Percentiles rank a stretch among this genome's conserved stretches.
phyloP scores from a whole-genome alignment of 192 early-diverging fungal species.

The Coemansia sp. region DNA sequence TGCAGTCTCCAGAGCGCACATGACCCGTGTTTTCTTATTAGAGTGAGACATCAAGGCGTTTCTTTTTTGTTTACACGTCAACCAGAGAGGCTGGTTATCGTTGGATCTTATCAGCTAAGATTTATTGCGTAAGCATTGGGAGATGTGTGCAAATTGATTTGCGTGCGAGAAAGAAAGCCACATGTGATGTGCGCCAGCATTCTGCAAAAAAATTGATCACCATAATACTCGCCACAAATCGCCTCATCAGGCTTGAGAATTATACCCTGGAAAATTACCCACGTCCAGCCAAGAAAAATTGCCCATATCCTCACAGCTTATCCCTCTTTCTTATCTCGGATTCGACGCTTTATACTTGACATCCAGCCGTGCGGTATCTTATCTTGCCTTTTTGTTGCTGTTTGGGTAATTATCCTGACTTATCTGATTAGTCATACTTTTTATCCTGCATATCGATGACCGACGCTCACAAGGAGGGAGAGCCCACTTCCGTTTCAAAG shows the following conservation, averaged over 20 bases:
- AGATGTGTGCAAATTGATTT: too few relatives aligned
- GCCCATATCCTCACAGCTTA: too few relatives aligned
- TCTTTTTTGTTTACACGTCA: too few relatives aligned
- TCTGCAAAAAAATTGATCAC: neutral
- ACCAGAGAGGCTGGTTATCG: too few relatives aligned
- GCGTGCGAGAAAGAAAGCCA: neutral
- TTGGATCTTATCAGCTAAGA: neutral
- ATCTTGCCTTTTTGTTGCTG: too few relatives aligned
- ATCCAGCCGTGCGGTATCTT: too few relatives aligned
- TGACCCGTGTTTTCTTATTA: neutral
- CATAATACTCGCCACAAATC: neutral
- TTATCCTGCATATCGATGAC: neutral
- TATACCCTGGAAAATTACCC: neutral
- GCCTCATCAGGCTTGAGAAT: neutral
- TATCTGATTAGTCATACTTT: neutral
- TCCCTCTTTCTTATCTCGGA: too few relatives aligned
- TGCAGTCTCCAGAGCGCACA: neutral
- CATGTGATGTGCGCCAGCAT: neutral
- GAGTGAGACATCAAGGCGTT: too few relatives aligned
- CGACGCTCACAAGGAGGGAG: constrained; percentile 7
- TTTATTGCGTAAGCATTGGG: neutral
- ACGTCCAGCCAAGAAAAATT: too few relatives aligned
- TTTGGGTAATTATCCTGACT: neutral
- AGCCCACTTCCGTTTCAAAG: constrained; percentile 8
- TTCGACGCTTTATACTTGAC: too few relatives aligned